Evolutionary conservation across 768 basidiomycete species (phyloP), one percentile per base, ranked within the genome.

Genomic region (Lentinus brumalis): DNA sequence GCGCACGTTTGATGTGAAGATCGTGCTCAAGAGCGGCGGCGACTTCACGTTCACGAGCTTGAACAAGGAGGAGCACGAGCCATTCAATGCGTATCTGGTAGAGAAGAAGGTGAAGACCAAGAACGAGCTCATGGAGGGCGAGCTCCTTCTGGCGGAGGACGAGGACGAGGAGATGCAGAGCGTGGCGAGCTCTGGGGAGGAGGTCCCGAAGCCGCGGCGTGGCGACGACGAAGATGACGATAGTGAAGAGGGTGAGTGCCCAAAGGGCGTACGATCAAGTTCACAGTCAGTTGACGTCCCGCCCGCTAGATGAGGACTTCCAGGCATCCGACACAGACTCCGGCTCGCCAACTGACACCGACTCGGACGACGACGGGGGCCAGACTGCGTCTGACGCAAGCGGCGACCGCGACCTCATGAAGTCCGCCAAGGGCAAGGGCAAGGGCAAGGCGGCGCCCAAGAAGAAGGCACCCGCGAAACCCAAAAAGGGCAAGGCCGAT

Each of bases 41-140:
- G 94, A 96, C 68, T 86, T 91, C 73, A 89, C 85, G 18, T 99
- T 99, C 75, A 91, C 91, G 1, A 91, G 93, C 2, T 89, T 99
- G 75, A 92, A 92, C 76, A 98, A 96, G 76, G 96, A 98, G 71
- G 97, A 99, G 70, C 89, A 94, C 65, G 91, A 91, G 60, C 81
- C 85, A 14, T 90, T 92, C 35, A 92, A 94, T 69, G 80, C 84
- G 21, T 98, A 92, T 74, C 76, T 99, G 67, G 86, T 87, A 68
- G 87, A 90, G 31, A 96, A 97, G 81, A 96, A 95, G 75, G 85
- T 98, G 66, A 85, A 87, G 67, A 84, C 96, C 64, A 97, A 97
- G 85, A 96, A 94, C 74, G 94, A 96, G 83, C 94, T 95, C 85
- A 85, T 91, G 54, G 96, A 97, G 69, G 88, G 87, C 18, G 88